These are phyloP conservation scores for Alternaria solani DNA, from an alignment of 2,329 filamentous ascomycete species.

Conservation along the genomic window DNA sequence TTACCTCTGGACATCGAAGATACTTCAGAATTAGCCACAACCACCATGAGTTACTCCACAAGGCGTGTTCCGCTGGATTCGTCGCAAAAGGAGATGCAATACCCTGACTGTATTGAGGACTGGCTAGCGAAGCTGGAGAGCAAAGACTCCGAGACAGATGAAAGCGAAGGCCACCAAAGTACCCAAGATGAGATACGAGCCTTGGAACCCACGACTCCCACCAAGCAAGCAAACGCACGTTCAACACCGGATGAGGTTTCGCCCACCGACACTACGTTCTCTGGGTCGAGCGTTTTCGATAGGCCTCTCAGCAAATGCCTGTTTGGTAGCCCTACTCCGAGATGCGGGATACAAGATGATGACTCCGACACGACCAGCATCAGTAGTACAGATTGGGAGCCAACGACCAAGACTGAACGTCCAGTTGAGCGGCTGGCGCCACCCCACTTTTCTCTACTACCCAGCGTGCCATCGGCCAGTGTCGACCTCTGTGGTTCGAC, in stretches of 20 bases:
- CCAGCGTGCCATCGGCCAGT: neutral
- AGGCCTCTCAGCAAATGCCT: neutral
- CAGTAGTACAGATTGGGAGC: conserved; percentile 8
- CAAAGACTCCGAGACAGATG: neutral
- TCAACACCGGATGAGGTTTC: conserved; percentile 18
- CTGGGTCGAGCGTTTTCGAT: conserved; percentile 33
- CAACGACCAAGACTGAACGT: neutral
- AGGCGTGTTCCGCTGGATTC: neutral
- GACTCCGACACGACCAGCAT: conserved; percentile 16
- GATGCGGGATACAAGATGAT: conserved; percentile 4
- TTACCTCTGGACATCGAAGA: neutral
- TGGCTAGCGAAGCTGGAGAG: conserved; percentile 12
- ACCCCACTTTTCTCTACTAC: neutral
- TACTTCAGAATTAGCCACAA: neutral
- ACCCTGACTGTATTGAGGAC: neutral
- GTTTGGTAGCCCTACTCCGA: neutral
- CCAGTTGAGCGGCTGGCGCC: neutral
- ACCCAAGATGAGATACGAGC: neutral
- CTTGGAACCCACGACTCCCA: neutral
- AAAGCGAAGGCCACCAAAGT: neutral
- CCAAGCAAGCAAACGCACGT: too few species aligned
- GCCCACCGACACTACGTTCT: conserved; percentile 39
- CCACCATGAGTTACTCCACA: neutral
- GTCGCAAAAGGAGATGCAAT: neutral
- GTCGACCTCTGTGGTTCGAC: conserved; percentile 1